Evolutionary conservation across 495 filamentous ascomycete genomes (phyloP).

Genomic region (Penicillium riverlandense): DNA sequence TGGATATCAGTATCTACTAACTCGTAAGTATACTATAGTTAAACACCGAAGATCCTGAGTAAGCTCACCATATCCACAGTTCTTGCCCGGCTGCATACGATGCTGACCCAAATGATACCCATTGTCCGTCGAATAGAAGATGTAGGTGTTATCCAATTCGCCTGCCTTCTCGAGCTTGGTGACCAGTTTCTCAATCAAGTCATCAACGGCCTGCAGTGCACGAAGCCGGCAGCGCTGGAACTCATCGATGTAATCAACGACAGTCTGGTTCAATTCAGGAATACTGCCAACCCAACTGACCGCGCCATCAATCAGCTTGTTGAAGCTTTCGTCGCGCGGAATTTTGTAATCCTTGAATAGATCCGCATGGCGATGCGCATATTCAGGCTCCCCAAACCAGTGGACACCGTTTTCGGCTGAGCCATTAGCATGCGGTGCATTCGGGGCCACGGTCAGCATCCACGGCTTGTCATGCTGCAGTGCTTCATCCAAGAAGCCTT

Average conservation of each 20-base stretch:
- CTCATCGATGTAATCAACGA: conserved; percentile 56
- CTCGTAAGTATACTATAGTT: background rate
- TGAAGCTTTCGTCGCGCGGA: conserved; percentile 25
- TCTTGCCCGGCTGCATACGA: conserved; percentile 60
- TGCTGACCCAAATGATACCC: conserved; percentile 66
- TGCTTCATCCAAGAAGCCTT: conserved; percentile 52
- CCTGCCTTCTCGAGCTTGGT: conserved; percentile 38
- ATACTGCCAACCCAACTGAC: conserved; percentile 51
- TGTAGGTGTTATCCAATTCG: conserved; percentile 56
- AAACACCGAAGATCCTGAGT: conserved; percentile 39
- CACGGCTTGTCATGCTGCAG: conserved; percentile 43
- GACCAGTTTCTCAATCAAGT: conserved; percentile 53
- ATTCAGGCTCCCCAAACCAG: conserved; percentile 24
- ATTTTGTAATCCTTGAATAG: conserved; percentile 21
- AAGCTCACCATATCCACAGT: conserved; percentile 58
- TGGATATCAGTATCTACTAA: conserved; percentile 57
- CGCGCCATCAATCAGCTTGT: conserved; percentile 36
- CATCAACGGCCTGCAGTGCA: conserved; percentile 58
- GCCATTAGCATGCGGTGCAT: conserved; percentile 49
- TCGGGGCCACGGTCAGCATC: conserved; percentile 58
- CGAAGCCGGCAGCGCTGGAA: conserved; percentile 55
- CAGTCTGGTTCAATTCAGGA: conserved; percentile 37
- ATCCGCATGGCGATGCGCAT: conserved; percentile 20
- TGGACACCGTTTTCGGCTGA: conserved; percentile 6
- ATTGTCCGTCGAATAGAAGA: conserved; percentile 63